Percentiles rank a stretch among this genome's conserved stretches.
Evolutionary conservation across 257 asterid genomes (phyloP).

Genomic region (Fraxinus excelsior): DNA sequence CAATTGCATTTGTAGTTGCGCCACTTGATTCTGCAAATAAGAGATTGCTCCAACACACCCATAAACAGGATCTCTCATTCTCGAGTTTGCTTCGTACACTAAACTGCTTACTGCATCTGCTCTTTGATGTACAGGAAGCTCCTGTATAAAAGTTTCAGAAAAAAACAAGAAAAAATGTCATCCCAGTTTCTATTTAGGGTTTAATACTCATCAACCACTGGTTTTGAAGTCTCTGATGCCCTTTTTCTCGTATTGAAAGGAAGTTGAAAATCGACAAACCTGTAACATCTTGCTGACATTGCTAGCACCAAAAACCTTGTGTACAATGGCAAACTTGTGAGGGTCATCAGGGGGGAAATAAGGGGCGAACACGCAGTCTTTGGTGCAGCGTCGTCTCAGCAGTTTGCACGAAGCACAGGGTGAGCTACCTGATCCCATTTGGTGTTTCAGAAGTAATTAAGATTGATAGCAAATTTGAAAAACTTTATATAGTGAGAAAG

Average conservation of each 20-base stretch:
- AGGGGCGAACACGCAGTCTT: constrained; percentile 87
- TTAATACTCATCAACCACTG: not conserved
- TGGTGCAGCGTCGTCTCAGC: constrained; percentile 84
- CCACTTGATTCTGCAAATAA: constrained; percentile 74
- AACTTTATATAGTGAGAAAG: not conserved
- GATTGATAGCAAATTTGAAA: not conserved
- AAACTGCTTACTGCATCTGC: constrained; percentile 86
- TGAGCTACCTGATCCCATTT: constrained; percentile 71
- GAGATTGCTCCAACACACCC: constrained; percentile 94
- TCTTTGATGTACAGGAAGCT: constrained; percentile 73
- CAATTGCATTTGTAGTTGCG: constrained; percentile 80
- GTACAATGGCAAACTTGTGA: constrained; percentile 94
- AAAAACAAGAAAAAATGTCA: not conserved
- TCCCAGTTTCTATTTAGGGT: not conserved
- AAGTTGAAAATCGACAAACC: constrained; percentile 38
- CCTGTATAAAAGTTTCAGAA: constrained; percentile 38
- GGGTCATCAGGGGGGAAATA: constrained; percentile 95
- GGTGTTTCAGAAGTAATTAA: not conserved
- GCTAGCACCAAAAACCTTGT: constrained; percentile 95
- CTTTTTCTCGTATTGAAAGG: not conserved
- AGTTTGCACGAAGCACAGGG: constrained; percentile 95
- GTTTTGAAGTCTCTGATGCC: not conserved
- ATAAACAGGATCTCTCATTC: constrained; percentile 83
- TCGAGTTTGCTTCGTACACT: constrained; percentile 85
- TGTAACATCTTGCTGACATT: constrained; percentile 94